These are phyloP conservation scores for Wickerhamomyces bisporus DNA, from an alignment of 805 yeast species.

Conservation along the genomic window DNA sequence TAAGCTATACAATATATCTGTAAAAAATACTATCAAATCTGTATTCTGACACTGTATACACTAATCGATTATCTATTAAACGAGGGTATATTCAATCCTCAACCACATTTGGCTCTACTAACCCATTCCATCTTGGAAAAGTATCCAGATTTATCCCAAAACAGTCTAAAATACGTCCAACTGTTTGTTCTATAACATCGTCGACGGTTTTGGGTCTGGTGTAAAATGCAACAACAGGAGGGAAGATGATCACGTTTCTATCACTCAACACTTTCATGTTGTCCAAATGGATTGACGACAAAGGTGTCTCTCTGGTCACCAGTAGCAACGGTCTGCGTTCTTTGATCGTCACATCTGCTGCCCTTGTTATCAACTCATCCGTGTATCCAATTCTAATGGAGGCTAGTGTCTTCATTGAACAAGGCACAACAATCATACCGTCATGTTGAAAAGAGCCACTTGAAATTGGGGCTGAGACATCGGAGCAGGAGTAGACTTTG, in stretches of 20 bases:
- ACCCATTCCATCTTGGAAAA: constrained; percentile 26
- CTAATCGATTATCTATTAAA: too few species aligned
- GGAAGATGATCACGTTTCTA: constrained; percentile 22
- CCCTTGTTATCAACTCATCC: constrained; percentile 25
- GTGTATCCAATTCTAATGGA: constrained; percentile 25
- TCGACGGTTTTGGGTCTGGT: constrained; percentile 22
- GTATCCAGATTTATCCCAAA: constrained; percentile 20
- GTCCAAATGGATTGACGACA: constrained; percentile 25
- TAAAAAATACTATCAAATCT: too few species aligned
- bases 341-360: constrained; percentile 27
- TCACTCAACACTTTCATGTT: constrained; percentile 22
- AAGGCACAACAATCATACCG: constrained; percentile 28
- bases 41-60: too few species aligned
- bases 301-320: constrained; percentile 26
- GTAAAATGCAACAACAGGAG: constrained; percentile 27
- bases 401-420: constrained; percentile 27
- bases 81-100: too few species aligned
- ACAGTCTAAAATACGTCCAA: constrained; percentile 23
- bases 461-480: constrained; percentile 26
- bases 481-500: constrained; percentile 16
- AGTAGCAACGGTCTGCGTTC: constrained; percentile 21
- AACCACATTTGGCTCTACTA: constrained; percentile 12
- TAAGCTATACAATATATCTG: too few species aligned
- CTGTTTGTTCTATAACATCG: constrained; percentile 23
- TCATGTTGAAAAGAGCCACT: constrained; percentile 26